These are phyloP conservation scores for Rhododendron kiyosumense DNA, from an alignment of 148 eudicot species.

Conservation along the genomic window DNA sequence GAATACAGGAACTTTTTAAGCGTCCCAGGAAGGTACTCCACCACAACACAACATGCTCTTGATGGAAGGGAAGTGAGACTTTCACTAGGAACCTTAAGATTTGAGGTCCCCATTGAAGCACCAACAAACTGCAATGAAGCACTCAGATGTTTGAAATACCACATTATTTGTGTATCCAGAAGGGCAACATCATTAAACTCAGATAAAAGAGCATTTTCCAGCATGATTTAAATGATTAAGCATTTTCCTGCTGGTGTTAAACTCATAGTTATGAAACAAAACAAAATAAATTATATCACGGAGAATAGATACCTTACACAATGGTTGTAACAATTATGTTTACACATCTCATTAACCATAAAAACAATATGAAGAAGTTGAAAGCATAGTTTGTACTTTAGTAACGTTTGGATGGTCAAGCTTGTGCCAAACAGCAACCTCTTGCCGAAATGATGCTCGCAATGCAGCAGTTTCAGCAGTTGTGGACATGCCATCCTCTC, in stretches of 20 bases:
- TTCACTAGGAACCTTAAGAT: conserved; percentile 58
- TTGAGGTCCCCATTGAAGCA: conserved; percentile 88
- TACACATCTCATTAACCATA: not conserved
- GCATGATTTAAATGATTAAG: not conserved
- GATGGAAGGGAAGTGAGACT: conserved; percentile 41
- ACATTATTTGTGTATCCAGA: not conserved
- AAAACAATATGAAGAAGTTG: not conserved
- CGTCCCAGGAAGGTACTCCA: conserved; percentile 78
- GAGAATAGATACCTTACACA: not conserved
- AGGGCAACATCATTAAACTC: not conserved
- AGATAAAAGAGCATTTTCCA: not conserved
- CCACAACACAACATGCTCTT: conserved; percentile 82
- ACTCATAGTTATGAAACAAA: not conserved
- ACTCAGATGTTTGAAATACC: not conserved
- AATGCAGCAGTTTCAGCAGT: conserved; percentile 55
- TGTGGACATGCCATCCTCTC: conserved; percentile 79
- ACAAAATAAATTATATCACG: not conserved
- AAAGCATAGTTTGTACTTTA: conserved; percentile 32
- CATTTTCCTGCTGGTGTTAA: not conserved
- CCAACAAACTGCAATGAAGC: conserved; percentile 55
- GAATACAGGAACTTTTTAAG: conserved; percentile 42
- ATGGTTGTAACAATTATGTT: not conserved
- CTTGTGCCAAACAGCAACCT: conserved; percentile 87
- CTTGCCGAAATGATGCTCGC: conserved; percentile 61
- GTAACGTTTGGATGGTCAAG: conserved; percentile 90